Base-by-base conservation (phyloP, 1,139 yeast species). In the Geotrichum cucujoidarum region DNA sequence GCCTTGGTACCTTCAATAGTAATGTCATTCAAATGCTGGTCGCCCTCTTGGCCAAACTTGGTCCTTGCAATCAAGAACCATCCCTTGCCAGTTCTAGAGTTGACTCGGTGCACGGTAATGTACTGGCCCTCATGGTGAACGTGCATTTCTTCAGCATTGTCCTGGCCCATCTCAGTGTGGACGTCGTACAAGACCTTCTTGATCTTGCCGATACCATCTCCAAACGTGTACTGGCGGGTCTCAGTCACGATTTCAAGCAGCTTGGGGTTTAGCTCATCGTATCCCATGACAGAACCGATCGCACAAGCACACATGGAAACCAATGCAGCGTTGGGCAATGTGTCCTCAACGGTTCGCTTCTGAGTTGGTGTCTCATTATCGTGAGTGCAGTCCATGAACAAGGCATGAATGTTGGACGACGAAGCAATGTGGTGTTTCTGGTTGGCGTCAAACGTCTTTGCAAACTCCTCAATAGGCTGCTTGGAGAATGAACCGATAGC, bases 321-420 rank as follows among this genome's bases (percentile, higher is more conserved):
- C 48, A 92, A 72, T 0, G 97, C 98, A 2, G 97, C 97, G 57
- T 84, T 92, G 13, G 97, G 95, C 43, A 92, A 72, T 0, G 97
- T 89, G 61, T 92, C 98, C 63, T 90, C 96, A 1, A 88, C 83
- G 0, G 96, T 89, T 63, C 97, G 78, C 68, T 85, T 88, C 59
- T 90, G 95, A 37, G 75, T 76, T 2, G 97, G 95, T 33, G 81
- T 83, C 66, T 88, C 94, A 61, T 92, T 92, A 66, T 92, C 98
- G 65, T 92, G 98, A 2, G 97, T 90, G 61, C 97, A 90, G 64
- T 92, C 98, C 97, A 92, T 90, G 60, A 92, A 85, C 59, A 92
- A 72, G 0, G 97, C 96, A 67, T 89, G 97, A 2, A 95, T 95
- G 13, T 82, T 80, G 38, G 82, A 77, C 7, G 80, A 72, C 1